These are phyloP conservation scores for rapeseed (Brassica napus) DNA, from an alignment of 345 rosid genomes.

Conservation along the genomic window DNA sequence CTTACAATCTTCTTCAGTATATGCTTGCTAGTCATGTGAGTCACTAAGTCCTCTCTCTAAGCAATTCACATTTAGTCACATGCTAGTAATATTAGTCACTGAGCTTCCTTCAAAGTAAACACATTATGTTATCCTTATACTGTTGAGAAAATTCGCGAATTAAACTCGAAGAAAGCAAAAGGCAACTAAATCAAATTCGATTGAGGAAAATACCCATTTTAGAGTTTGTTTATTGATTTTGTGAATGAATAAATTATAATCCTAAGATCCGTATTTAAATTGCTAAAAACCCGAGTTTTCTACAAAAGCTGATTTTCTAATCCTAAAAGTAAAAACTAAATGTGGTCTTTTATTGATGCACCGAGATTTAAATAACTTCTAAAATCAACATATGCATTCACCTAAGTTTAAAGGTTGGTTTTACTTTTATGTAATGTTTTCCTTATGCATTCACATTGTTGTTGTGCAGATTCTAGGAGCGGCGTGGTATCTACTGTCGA, in stretches of 20 bases:
- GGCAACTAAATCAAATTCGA: background rate
- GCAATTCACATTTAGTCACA: background rate
- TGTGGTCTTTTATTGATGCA: background rate
- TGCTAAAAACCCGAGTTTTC: background rate
- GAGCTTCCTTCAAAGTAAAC: background rate
- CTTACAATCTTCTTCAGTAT: conserved; percentile 78
- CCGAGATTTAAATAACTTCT: background rate
- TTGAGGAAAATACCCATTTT: background rate
- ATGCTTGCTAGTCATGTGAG: conserved; percentile 93
- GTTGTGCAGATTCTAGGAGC: conserved; percentile 73
- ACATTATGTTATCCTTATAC: background rate
- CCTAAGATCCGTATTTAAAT: background rate
- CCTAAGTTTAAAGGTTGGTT: background rate
- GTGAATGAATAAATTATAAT: background rate
- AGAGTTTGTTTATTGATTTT: background rate
- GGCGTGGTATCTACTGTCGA: conserved; percentile 82
- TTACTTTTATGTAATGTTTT: background rate
- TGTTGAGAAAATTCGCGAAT: background rate
- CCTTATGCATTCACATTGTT: conserved; percentile 10
- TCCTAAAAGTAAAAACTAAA: background rate
- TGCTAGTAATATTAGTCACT: background rate
- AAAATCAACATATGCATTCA: background rate
- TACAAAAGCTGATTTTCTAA: background rate
- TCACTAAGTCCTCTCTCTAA: background rate
- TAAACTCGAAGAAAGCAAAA: background rate